These are phyloP conservation scores for Alternaria tenuissima DNA, from an alignment of 2,329 filamentous ascomycete species.

Conservation along the genomic window DNA sequence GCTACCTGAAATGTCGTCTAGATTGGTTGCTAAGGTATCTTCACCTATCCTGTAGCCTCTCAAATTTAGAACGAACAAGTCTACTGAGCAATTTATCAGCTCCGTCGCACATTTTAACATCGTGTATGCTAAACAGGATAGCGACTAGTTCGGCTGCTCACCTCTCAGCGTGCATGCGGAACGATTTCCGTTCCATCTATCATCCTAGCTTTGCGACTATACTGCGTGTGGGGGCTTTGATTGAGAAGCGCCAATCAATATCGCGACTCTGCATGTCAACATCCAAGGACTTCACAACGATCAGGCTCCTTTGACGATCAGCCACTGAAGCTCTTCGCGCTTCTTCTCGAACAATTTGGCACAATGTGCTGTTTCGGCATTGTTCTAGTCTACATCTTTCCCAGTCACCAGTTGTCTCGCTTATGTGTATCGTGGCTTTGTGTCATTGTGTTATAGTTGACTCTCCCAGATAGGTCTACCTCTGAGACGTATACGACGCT, in stretches of 20 bases:
- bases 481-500: slow-evolving; percentile 7
- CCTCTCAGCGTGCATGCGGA: neutral
- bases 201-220: neutral
- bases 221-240: neutral
- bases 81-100: neutral
- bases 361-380: slow-evolving; percentile 16
- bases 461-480: slow-evolving; percentile 20
- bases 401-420: neutral
- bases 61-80: neutral
- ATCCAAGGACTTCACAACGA: neutral
- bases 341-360: neutral
- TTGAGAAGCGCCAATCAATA: neutral
- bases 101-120: neutral
- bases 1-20: neutral
- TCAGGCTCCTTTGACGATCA: neutral
- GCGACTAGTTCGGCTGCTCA: neutral
- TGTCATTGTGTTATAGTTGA: slow-evolving; percentile 14
- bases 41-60: neutral
- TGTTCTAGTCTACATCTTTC: slow-evolving; percentile 7
- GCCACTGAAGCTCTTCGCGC: neutral
- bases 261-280: neutral
- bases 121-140: neutral
- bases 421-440: slow-evolving; percentile 19
- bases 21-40: neutral
- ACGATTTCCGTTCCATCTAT: neutral